Evolutionary conservation across 2,329 filamentous ascomycete genomes (phyloP).

Genomic region (Diaporthe citriasiana): DNA sequence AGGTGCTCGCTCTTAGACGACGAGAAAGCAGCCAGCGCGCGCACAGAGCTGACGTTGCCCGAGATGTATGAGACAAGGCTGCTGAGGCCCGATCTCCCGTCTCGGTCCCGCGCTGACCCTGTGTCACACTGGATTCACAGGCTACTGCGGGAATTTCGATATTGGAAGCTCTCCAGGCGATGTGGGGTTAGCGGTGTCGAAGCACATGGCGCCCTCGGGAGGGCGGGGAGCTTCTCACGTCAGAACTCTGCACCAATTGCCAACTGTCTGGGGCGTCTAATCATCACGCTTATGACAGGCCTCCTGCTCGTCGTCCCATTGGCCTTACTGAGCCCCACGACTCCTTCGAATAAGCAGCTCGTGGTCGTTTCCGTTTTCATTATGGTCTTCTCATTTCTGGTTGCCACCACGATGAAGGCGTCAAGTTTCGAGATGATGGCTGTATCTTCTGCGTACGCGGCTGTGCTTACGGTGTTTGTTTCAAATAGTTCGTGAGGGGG

Average conservation of each 20-base stretch:
- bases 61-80: conserved; percentile 53
- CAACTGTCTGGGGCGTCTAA: conserved; percentile 8
- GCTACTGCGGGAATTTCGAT: conserved; percentile 41
- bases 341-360: conserved; percentile 9
- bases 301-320: conserved; percentile 28
- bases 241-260: conserved; percentile 8
- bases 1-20: conserved; percentile 45
- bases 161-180: conserved; percentile 38
- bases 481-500: conserved; percentile 8
- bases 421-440: conserved; percentile 47
- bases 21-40: conserved; percentile 41
- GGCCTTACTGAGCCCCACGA: neutral
- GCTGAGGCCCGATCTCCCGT: neutral
- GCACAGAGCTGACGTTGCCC: conserved; percentile 48
- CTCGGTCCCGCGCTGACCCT: neutral
- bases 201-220: neutral
- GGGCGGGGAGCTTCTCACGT: neutral
- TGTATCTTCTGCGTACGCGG: conserved; percentile 47
- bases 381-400: conserved; percentile 42
- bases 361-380: conserved; percentile 42
- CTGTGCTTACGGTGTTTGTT: conserved; percentile 47
- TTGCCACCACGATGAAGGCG: conserved; percentile 44
- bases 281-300: conserved; percentile 17
- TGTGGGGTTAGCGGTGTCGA: neutral
- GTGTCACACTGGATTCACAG: conserved; percentile 35